These are phyloP conservation scores for Pyrenophora graminea DNA, from an alignment of 2,329 filamentous ascomycete species.

Conservation along the genomic window DNA sequence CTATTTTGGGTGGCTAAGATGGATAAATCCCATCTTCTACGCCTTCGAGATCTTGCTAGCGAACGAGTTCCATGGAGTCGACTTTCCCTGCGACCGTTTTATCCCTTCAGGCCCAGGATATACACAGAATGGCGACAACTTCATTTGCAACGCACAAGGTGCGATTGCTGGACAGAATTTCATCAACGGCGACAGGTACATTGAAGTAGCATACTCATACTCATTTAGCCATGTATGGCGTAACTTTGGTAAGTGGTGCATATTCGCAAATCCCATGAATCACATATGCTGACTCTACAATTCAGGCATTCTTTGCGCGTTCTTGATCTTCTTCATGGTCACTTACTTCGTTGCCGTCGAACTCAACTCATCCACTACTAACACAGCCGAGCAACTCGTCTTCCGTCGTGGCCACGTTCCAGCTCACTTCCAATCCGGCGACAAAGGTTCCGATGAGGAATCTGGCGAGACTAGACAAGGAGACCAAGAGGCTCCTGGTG, in stretches of 20 bases:
- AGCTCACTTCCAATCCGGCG: conserved; percentile 43
- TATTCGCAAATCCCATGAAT: too few species aligned
- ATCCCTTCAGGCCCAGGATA: conserved; percentile 47
- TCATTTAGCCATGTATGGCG: conserved; percentile 55
- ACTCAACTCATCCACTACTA: conserved; percentile 65
- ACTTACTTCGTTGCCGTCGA: conserved; percentile 68
- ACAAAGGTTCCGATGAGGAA: conserved; percentile 44
- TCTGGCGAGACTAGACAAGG: conserved; percentile 32
- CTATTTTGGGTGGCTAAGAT: conserved; percentile 57
- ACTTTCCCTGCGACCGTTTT: conserved; percentile 43
- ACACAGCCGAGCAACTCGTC: conserved; percentile 70
- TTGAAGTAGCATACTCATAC: conserved; percentile 41
- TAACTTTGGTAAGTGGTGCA: conserved; percentile 54
- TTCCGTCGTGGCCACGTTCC: conserved; percentile 58
- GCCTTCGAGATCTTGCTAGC: conserved; percentile 78
- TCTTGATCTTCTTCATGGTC: conserved; percentile 66
- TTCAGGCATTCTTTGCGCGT: conserved; percentile 65
- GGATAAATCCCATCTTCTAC: conserved; percentile 74
- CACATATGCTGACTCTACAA: conserved; percentile 1
- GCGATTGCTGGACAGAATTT: conserved; percentile 45
- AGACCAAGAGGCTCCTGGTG: conserved; percentile 39
- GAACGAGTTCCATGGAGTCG: conserved; percentile 63
- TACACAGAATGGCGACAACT: conserved; percentile 25
- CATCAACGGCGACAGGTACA: conserved; percentile 48
- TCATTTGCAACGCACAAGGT: conserved; percentile 48